Evolutionary conservation across 2,329 filamentous ascomycete species (phyloP).

Genomic region (Curvularia spicifera): DNA sequence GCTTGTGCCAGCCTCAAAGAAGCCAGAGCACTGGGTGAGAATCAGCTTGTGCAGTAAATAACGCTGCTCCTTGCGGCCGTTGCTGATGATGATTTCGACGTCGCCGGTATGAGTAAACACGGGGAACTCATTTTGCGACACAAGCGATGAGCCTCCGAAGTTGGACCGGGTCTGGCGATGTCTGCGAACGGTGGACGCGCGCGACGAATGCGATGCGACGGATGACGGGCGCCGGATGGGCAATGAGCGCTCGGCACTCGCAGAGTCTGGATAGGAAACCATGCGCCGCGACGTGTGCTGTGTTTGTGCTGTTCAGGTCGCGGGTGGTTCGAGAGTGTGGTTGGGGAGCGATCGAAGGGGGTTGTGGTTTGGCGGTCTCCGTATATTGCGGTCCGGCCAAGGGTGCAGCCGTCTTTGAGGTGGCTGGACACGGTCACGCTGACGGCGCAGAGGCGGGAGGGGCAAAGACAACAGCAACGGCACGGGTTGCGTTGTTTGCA

Average conservation of each 20-base stretch:
- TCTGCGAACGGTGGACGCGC: constrained; percentile 62
- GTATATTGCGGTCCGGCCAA: constrained; percentile 4
- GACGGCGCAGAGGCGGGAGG: constrained; percentile 24
- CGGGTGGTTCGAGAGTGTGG: constrained; percentile 6
- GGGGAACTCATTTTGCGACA: constrained; percentile 88
- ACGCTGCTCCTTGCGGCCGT: constrained; percentile 74
- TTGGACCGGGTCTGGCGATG: constrained; percentile 84
- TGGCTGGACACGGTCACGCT: constrained; percentile 27
- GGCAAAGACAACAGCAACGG: constrained; percentile 34
- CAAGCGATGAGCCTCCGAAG: constrained; percentile 70
- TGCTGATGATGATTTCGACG: constrained; percentile 82
- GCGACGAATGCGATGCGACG: constrained; percentile 62
- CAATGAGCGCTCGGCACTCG: constrained; percentile 60
- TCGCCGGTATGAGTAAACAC: constrained; percentile 89
- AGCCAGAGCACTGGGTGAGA: constrained; percentile 86
- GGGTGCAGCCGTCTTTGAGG: constrained; percentile 12
- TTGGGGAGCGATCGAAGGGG: constrained; percentile 11
- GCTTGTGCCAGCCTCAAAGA: constrained; percentile 86
- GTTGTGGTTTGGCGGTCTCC: constrained; percentile 1
- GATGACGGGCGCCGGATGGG: constrained; percentile 67
- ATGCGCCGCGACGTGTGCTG: constrained; percentile 50
- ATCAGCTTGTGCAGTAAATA: constrained; percentile 90
- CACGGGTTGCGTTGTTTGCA: constrained; percentile 36
- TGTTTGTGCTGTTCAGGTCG: constrained; percentile 6
- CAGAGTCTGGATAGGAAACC: constrained; percentile 67